Conservation (phyloP, 441 rosid species). For the Flueggea neowawraea region DNA sequence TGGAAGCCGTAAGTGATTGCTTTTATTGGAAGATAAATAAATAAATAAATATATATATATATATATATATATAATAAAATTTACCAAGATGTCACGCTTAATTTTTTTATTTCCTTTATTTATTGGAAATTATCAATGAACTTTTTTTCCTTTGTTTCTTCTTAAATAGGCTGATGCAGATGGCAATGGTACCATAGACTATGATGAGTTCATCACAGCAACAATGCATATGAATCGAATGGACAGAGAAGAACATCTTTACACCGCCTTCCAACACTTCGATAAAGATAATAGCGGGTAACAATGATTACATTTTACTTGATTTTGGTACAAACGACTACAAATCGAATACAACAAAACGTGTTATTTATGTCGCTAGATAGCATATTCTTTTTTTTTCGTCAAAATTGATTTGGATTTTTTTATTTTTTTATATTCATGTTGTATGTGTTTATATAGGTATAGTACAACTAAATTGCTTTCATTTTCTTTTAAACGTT, state of each 20-base stretch:
- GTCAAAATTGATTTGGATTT: too few relatives aligned
- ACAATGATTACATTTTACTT: background rate
- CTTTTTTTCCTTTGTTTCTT: too few relatives aligned
- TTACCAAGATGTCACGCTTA: background rate
- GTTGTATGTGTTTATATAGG: too few relatives aligned
- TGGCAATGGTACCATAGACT: constrained; percentile 89
- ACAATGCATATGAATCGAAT: constrained; percentile 90
- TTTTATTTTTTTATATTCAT: too few relatives aligned
- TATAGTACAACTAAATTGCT: too few relatives aligned
- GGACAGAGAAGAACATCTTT: constrained; percentile 93
- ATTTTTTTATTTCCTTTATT: background rate
- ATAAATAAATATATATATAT: too few relatives aligned
- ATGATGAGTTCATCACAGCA: constrained; percentile 91
- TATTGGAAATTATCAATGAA: too few relatives aligned
- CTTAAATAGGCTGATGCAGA: constrained; percentile 82
- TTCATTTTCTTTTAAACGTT: too few relatives aligned
- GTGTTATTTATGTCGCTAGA: too few relatives aligned
- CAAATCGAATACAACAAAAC: too few relatives aligned
- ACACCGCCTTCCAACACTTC: constrained; percentile 91
- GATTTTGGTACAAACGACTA: too few relatives aligned
- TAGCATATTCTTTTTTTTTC: too few relatives aligned
- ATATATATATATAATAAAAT: background rate
- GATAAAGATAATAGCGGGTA: constrained; percentile 98
- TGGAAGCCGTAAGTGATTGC: constrained; percentile 74
- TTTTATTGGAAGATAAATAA: background rate